These are phyloP conservation scores for Eutrema salsugineum DNA, from an alignment of 441 rosid species.

Conservation along the genomic window DNA sequence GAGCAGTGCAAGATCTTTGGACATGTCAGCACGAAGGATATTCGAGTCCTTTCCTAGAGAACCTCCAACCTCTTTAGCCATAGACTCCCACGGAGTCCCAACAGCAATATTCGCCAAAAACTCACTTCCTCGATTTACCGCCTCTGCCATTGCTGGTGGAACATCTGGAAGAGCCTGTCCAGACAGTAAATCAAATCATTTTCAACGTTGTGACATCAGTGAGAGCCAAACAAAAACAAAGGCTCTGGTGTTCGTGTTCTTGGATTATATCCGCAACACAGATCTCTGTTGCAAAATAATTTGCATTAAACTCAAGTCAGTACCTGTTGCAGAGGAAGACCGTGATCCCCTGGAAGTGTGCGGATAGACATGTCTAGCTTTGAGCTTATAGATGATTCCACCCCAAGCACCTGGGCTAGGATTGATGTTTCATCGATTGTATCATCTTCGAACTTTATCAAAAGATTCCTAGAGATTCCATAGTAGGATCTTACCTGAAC, in stretches of 20 bases:
- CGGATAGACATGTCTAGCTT: slow-evolving; percentile 97
- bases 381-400: slow-evolving; percentile 87
- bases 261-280: background rate
- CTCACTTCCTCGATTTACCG: slow-evolving; percentile 83
- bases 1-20: slow-evolving; percentile 67
- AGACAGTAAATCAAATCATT: background rate
- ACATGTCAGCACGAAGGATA: slow-evolving; percentile 55
- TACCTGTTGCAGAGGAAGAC: slow-evolving; percentile 96
- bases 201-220: background rate
- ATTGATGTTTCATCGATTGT: slow-evolving; percentile 80
- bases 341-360: slow-evolving; percentile 83
- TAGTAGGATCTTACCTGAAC: slow-evolving; percentile 86
- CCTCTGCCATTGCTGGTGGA: slow-evolving; percentile 97
- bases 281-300: background rate
- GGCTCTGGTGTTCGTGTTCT: background rate
- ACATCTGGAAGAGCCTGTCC: slow-evolving; percentile 87
- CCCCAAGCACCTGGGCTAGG: slow-evolving; percentile 84
- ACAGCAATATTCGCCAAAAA: slow-evolving; percentile 66
- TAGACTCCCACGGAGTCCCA: slow-evolving; percentile 94
- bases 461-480: slow-evolving; percentile 88
- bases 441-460: slow-evolving; percentile 86
- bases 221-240: background rate
- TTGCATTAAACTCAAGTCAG: background rate
- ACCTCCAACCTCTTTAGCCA: slow-evolving; percentile 85
- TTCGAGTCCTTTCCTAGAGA: slow-evolving; percentile 64